A percentile compares a stretch with the other conserved stretches of the same genome.
These are phyloP conservation scores for Claviceps africana DNA, from an alignment of 2,329 filamentous ascomycete genomes.

Conservation along the genomic window DNA sequence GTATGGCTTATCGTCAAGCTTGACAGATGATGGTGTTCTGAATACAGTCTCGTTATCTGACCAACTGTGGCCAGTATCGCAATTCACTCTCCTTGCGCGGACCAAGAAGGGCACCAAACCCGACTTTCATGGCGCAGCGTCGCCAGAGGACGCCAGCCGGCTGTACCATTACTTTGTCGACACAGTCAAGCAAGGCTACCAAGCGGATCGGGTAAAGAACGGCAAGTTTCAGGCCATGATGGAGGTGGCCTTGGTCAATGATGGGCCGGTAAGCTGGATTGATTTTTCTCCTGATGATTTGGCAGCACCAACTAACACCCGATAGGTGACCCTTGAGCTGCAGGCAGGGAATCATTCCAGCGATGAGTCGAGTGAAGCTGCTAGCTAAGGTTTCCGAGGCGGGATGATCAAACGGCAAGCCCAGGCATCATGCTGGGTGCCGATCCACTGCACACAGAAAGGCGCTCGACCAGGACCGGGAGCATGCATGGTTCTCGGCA, in stretches of 20 bases:
- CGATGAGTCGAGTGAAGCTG: background rate
- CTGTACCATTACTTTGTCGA: conserved; percentile 76
- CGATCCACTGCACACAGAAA: background rate
- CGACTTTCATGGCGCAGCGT: conserved; percentile 80
- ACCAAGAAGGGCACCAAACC: conserved; percentile 96
- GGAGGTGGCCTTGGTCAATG: conserved; percentile 87
- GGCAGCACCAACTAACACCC: conserved; percentile 1
- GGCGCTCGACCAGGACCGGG: background rate
- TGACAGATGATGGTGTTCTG: background rate
- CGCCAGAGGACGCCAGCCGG: conserved; percentile 60
- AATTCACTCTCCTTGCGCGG: conserved; percentile 85
- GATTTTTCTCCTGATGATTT: background rate
- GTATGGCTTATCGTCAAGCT: conserved; percentile 31
- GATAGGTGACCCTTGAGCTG: conserved; percentile 13
- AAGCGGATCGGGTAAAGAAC: conserved; percentile 66
- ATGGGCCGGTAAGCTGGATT: conserved; percentile 45
- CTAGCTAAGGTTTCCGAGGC: background rate
- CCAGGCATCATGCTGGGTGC: background rate
- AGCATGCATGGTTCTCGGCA: background rate
- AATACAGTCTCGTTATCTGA: background rate
- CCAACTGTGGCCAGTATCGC: conserved; percentile 55
- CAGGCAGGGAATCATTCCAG: conserved; percentile 5
- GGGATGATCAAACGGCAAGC: background rate
- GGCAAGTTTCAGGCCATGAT: conserved; percentile 99
- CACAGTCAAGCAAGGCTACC: conserved; percentile 60